Evolutionary conservation across 805 yeast genomes (phyloP), one percentile per base, ranked within the genome.

Genomic region (Wickerhamomyces chaumierensis): DNA sequence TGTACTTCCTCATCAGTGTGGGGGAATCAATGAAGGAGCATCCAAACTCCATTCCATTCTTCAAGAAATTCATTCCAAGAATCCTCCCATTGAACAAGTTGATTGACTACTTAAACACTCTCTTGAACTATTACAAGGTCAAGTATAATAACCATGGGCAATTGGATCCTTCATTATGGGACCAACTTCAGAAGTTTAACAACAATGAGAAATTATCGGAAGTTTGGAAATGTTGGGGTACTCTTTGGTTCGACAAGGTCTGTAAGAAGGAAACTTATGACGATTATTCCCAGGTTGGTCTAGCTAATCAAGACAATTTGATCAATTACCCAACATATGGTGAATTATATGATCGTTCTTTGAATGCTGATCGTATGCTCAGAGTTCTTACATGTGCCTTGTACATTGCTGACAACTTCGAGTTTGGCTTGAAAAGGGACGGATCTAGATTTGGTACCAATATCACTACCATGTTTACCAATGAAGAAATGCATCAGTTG

Each of bases 151-250:
- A 44, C n/a, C 35, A 38, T 21, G 48, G 48, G 33, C 51, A 46
- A 34, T 40, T 48, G 32, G 33, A 54, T 49, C 49, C 47, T 43
- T 42, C 44, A 11, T 49, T 50, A 42, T 35, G 80, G n/a, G 61
- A 65, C 4, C 55, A 69, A 46, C 16, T 28, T 6, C 31, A 28
- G 13, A 28, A 6, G 5, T 77, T 75, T 48, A 68, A 74, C 45
- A 64, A 71, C 36, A 68, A 73, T 52, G 90, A 81, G 53, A 71
- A 65, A 34, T 60, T 82, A 36, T 75, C 82, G 33, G 94, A 83
- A 57, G 81, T 78, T 17, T 82, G 88, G 88, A 78, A 78, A 52
- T 77, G 87, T 50, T 81, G 90, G 86, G 94, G 94, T 2, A 72
- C 86, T 0, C 54, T 83, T 33, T 82, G 92, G 90, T 83, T 73